A percentile compares a stretch with the other conserved stretches of the same genome.
phyloP scores from a whole-genome alignment of 2,329 filamentous ascomycete species.

The Phoma sp. region DNA sequence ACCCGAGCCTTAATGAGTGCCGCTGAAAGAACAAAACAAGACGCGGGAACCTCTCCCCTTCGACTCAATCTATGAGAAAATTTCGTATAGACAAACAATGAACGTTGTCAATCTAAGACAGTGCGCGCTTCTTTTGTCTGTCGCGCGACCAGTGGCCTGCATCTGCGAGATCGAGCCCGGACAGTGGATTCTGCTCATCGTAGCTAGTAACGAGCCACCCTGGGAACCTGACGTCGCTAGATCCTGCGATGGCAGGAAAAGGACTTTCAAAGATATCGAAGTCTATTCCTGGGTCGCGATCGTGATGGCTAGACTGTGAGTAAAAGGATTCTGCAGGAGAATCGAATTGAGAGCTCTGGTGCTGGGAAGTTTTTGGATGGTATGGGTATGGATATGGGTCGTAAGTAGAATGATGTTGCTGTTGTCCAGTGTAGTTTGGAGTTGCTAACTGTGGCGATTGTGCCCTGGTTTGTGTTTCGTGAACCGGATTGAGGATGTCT shows the following conservation, averaged over 20 bases:
- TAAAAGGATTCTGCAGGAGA: background rate
- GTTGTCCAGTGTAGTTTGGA: background rate
- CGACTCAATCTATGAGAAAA: no score
- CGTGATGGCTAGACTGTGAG: background rate
- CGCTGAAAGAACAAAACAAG: no score
- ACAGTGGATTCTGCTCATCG: conserved; percentile 23
- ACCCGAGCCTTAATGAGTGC: no score
- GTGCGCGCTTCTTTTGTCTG: background rate
- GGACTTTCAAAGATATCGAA: background rate
- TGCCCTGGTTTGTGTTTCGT: background rate
- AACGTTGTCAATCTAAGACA: background rate
- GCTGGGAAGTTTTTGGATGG: background rate
- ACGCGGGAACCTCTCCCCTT: no score
- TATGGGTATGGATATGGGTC: background rate
- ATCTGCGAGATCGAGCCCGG: background rate
- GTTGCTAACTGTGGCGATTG: background rate
- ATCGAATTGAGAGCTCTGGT: background rate
- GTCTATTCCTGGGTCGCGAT: background rate
- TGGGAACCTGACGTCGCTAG: conserved; percentile 2
- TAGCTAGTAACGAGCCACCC: conserved; percentile 24
- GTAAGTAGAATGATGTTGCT: background rate
- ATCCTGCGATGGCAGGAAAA: background rate
- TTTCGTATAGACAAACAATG: no score
- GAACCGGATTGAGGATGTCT: conserved; percentile 12
- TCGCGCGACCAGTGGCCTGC: background rate